These are phyloP conservation scores for Macrophomina pseudophaseolina DNA, from an alignment of 2,329 filamentous ascomycete genomes.

Conservation along the genomic window DNA sequence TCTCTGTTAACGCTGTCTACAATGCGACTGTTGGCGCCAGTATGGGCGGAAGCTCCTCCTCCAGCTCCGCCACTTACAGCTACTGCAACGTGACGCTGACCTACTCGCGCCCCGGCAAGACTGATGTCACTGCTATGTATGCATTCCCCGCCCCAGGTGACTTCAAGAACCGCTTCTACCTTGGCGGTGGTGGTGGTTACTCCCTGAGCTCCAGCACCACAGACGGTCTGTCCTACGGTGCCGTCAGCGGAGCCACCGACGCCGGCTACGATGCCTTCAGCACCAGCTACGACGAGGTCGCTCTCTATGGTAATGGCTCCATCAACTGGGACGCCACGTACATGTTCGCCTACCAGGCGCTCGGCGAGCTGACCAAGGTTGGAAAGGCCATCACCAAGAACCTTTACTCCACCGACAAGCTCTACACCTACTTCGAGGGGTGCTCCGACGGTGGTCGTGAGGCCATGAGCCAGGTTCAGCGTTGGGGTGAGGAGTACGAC, in stretches of 20 bases:
- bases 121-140: constrained; percentile 41
- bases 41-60: constrained; percentile 35
- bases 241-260: constrained; percentile 55
- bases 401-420: constrained; percentile 43
- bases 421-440: constrained; percentile 59
- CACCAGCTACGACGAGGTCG: constrained; percentile 44
- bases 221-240: constrained; percentile 54
- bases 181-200: constrained; percentile 54
- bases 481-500: constrained; percentile 56
- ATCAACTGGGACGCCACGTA: constrained; percentile 57
- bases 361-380: constrained; percentile 58
- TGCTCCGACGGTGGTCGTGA: constrained; percentile 61
- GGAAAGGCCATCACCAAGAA: constrained; percentile 51
- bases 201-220: constrained; percentile 50
- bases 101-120: constrained; percentile 51
- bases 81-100: constrained; percentile 56
- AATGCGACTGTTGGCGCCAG: constrained; percentile 38
- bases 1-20: constrained; percentile 48
- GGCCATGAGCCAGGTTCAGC: constrained; percentile 57
- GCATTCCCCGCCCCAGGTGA: constrained; percentile 51
- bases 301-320: constrained; percentile 51
- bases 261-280: constrained; percentile 58
- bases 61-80: constrained; percentile 26
- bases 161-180: constrained; percentile 55
- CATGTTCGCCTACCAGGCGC: constrained; percentile 58